Evolutionary conservation across 805 yeast species (phyloP), one percentile per base, ranked within the genome.

Genomic region (Hanseniaspora clermontiae): DNA sequence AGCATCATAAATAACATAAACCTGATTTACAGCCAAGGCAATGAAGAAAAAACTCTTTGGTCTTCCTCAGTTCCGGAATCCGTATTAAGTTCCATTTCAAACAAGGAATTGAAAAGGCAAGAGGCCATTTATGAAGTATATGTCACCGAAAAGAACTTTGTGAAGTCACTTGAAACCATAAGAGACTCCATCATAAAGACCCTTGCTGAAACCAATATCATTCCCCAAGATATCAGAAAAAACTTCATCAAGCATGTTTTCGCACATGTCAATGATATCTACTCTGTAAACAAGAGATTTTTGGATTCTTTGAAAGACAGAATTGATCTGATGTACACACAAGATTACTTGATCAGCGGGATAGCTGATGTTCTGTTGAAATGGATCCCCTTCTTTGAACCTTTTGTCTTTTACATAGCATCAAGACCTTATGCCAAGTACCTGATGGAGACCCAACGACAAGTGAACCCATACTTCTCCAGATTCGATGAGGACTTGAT

Each of bases 101-200:
- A 87, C 62, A 78, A 74, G 54, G 98, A 93, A 66, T 83, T 87
- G 63, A 88, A 88, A 72, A 79, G 97, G 60, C 98, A 93, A 69
- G 98, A 93, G 65, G 82, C 90, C 60, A 93, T 93, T 49, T 91
- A 88, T 71, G 98, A 93, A 70, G 84, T 90, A 36, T 86, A 88
- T 51, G 86, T 86, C 61, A 91, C 97, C 1, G 97, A 93, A 72
- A 79, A 97, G 58, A 95, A 93, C 61, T 93, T 90, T 68, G 95
- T 93, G 54, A 90, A 89, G 70, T 96, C 93, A 64, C 74, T 93
- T 64, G 98, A 93, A 68, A 87, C 90, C 61, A 76, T 93, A 63
- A 81, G 95, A 46, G 97, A 93, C 67, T 88, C 85, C 61, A 93
- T 96, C 81, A 90, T 93, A 68, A 80, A 87, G 70, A 96, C 97